Evolutionary conservation across 1,284 basidiomycete species (phyloP), one percentile per base, ranked within the genome.

Genomic region (Trametes pubescens): DNA sequence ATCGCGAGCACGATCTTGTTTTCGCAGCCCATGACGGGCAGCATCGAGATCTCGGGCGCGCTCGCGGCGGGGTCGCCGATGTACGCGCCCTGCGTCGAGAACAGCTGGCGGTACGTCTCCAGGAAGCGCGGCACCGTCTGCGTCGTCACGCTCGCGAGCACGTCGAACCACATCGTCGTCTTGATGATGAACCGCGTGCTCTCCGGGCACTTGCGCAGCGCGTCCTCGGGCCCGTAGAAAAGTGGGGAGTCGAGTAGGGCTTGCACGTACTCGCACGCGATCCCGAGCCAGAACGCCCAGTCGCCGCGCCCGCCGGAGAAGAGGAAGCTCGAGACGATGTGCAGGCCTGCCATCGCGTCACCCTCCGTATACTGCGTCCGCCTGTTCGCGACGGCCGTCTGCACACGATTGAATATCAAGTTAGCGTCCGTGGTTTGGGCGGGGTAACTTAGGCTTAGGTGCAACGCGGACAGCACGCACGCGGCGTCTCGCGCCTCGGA

Each of bases 121-220:
- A 90, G 74, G 73, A 93, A 87, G 44, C 79, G 76, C 9, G 92
- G 91, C 2, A 78, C 72, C 65, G 82, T 72, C 66, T 84, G 80
- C 26, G 85, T 86, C 8, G 91, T 92, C 47, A 92, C 84, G 0
- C 88, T 86, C 7, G 90, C 90, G 47, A 94, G 81, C 44, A 94
- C 91, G 75, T 94, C 92, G 72, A 92, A 93, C 92, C 92, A 94
- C 65, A 94, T 88, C 44, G 91, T 86, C 26, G 91, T 90, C 74
- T 91, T 91, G 75, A 93, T 83, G 69, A 94, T 87, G 75, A 92
- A 93, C 38, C 78, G 84, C 73, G 78, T 82, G 74, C 78, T 81
- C 67, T 82, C 79, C 22, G 71, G 69, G 69, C 85, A 86, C 11
- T 63, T 65, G 35, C 78, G 64, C n/a, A 91, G 80, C 9, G 82